phyloP scores from a whole-genome alignment of 129 eudicot genomes.

The Flaveria bidentis region DNA sequence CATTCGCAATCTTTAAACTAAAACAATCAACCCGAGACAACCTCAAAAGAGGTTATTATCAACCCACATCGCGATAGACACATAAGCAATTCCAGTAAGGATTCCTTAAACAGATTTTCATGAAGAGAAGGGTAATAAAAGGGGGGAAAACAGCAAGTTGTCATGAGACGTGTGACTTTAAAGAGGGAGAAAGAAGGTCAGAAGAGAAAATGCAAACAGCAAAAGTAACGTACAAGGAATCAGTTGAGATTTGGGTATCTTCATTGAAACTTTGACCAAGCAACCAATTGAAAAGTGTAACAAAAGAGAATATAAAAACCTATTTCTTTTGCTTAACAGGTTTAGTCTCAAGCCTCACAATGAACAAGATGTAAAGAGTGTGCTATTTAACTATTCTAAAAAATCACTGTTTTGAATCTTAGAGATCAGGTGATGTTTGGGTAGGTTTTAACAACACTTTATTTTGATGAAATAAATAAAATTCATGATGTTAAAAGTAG shows the following conservation, averaged over 20 bases:
- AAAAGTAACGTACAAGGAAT: neutral
- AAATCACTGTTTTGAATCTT: too few relatives aligned
- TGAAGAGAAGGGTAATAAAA: slow-evolving; percentile 1
- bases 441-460: too few relatives aligned
- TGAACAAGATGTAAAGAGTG: too few relatives aligned
- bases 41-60: neutral
- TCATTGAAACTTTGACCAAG: slow-evolving; percentile 3
- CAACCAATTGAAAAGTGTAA: neutral
- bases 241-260: slow-evolving; percentile 11
- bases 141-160: neutral
- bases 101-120: neutral
- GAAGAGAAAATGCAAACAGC: neutral
- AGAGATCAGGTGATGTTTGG: too few relatives aligned
- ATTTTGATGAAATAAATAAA: too few relatives aligned
- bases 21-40: neutral
- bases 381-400: too few relatives aligned
- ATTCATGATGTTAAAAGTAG: too few relatives aligned
- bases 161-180: neutral
- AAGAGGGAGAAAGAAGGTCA: neutral
- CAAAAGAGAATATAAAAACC: neutral
- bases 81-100: neutral
- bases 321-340: neutral
- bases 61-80: neutral
- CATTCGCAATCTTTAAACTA: neutral
- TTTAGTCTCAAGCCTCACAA: too few relatives aligned